Evolutionary conservation across 2,329 filamentous ascomycete species (phyloP).

Genomic region (Aureobasidium namibiae): DNA sequence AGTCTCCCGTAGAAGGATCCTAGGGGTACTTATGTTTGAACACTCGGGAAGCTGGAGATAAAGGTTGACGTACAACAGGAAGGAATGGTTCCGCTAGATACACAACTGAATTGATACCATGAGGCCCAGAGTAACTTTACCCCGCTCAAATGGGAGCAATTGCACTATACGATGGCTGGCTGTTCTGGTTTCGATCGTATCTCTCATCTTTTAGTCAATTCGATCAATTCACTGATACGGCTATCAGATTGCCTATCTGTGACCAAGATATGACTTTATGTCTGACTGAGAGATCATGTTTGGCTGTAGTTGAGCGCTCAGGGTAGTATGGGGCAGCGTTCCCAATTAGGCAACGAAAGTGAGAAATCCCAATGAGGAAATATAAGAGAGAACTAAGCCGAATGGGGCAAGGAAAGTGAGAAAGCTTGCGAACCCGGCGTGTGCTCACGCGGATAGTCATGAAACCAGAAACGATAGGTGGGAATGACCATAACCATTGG

Average conservation of each 20-base stretch:
- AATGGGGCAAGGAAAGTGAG: not conserved
- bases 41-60: not conserved
- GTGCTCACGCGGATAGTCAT: no score
- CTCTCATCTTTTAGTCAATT: not conserved
- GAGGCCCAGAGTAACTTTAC: not conserved
- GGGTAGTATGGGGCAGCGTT: not conserved
- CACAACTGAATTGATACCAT: not conserved
- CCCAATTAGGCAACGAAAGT: not conserved
- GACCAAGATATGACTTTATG: not conserved
- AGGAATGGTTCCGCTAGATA: not conserved
- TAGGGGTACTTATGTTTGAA: not conserved
- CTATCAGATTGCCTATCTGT: not conserved
- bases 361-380: conserved; percentile 1
- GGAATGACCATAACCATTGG: not conserved
- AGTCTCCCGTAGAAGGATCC: not conserved
- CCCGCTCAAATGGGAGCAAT: not conserved
- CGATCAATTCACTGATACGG: not conserved
- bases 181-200: not conserved
- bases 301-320: not conserved
- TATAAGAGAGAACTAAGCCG: not conserved
- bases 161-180: not conserved
- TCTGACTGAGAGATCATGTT: not conserved
- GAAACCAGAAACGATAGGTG: not conserved
- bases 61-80: not conserved
- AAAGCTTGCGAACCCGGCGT: not conserved